Evolutionary conservation across 345 rosid species (phyloP).

Genomic region (Boechera retrofracta): DNA sequence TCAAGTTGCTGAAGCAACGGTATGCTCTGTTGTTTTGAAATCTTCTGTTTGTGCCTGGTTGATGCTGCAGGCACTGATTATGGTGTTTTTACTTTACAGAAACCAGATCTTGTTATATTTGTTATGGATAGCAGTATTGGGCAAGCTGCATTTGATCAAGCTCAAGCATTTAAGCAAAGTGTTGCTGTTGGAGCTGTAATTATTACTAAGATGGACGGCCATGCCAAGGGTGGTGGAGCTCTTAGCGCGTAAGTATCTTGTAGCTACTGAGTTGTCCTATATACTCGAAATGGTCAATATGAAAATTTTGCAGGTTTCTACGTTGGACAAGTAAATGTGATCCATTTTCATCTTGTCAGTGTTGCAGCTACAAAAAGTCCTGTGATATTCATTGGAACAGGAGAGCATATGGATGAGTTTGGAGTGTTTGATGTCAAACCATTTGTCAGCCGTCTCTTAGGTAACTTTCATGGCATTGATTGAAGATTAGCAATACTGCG

Average conservation of each 20-base stretch:
- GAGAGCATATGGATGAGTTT: constrained; percentile 93
- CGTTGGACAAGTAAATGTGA: constrained; percentile 7
- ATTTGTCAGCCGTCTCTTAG: too few relatives aligned
- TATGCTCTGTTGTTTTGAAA: constrained; percentile 33
- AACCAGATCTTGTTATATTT: constrained; percentile 92
- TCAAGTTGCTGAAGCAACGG: constrained; percentile 97
- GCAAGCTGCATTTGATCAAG: constrained; percentile 97
- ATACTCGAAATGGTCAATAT: not conserved
- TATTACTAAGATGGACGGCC: constrained; percentile 96
- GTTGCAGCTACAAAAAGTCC: constrained; percentile 98
- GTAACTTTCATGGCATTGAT: not conserved
- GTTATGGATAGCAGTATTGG: constrained; percentile 98
- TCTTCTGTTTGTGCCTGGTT: constrained; percentile 3
- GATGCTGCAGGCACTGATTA: constrained; percentile 20
- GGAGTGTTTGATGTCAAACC: constrained; percentile 94
- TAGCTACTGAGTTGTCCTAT: not conserved
- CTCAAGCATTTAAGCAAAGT: constrained; percentile 91
- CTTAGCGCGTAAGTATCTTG: constrained; percentile 85
- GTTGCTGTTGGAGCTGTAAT: constrained; percentile 94
- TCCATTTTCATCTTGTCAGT: constrained; percentile 47
- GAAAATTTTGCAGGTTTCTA: not conserved
- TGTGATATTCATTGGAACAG: constrained; percentile 88
- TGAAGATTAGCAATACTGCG: not conserved
- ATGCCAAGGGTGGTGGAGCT: constrained; percentile 99
- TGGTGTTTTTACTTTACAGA: constrained; percentile 51